A percentile compares a stretch with the other conserved stretches of the same genome.
phyloP scores from a whole-genome alignment of 2,329 filamentous ascomycete species.

The Colletotrichum lini region DNA sequence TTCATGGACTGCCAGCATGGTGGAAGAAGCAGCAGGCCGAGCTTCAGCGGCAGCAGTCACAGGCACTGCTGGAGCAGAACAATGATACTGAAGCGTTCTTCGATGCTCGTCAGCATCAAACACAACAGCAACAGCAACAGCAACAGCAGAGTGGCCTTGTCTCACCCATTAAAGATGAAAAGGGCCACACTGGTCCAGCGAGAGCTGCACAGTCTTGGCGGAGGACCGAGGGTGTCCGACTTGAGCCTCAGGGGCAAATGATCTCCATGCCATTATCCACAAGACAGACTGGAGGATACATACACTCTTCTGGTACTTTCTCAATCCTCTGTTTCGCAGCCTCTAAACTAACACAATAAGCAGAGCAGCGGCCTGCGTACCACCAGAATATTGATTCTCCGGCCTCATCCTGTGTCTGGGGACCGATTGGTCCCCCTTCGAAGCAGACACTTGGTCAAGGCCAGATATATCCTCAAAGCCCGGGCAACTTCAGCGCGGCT shows the following conservation, averaged over 20 bases:
- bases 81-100: conserved; percentile 7
- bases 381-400: conserved; percentile 28
- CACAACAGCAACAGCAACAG: neutral
- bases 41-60: conserved; percentile 47
- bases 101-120: neutral
- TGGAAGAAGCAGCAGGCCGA: conserved; percentile 70
- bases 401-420: conserved; percentile 47
- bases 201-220: conserved; percentile 36
- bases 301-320: conserved; percentile 11
- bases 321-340: neutral
- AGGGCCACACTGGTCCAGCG: conserved; percentile 11
- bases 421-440: conserved; percentile 49
- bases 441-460: conserved; percentile 36
- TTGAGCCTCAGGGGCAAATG: conserved; percentile 12
- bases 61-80: conserved; percentile 12
- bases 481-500: conserved; percentile 3
- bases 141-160: conserved; percentile 2
- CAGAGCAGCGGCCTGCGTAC: conserved; percentile 15
- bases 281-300: conserved; percentile 15
- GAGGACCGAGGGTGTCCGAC: conserved; percentile 9
- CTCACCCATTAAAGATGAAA: conserved; percentile 21
- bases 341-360: neutral
- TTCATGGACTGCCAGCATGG: conserved; percentile 73
- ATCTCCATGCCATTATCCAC: conserved; percentile 2
- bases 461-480: conserved; percentile 13